phyloP scores from a whole-genome alignment of 257 asterid species.

The Salvia hispanica region DNA sequence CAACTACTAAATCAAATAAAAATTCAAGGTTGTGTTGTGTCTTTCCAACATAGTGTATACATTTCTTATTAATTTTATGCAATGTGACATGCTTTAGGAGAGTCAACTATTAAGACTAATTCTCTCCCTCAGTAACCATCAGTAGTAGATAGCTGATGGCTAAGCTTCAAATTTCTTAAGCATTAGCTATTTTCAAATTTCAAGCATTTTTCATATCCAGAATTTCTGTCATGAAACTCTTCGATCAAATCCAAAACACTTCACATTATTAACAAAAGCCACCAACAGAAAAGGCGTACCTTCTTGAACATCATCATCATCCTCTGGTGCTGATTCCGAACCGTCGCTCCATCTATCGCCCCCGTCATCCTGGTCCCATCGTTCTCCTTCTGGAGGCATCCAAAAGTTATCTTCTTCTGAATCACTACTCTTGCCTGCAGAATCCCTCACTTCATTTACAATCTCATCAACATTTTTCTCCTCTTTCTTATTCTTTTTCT shows the following conservation, averaged over 20 bases:
- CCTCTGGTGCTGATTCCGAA: constrained; percentile 59
- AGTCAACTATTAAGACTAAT: background rate
- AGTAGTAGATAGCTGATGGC: background rate
- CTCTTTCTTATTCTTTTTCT: constrained; percentile 34
- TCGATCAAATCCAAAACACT: constrained; percentile 15
- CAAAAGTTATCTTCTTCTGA: constrained; percentile 66
- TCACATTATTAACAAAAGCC: background rate
- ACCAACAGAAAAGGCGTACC: constrained; percentile 41
- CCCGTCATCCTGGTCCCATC: constrained; percentile 95
- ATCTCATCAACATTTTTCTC: constrained; percentile 45
- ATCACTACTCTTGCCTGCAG: constrained; percentile 50
- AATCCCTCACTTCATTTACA: constrained; percentile 55
- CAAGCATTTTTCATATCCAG: too few species aligned
- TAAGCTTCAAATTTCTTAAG: constrained; percentile 9
- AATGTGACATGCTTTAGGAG: background rate
- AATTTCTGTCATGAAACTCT: background rate
- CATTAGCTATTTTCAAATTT: constrained; percentile 9
- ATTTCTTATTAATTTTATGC: background rate
- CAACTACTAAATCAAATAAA: background rate
- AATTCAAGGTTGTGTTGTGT: background rate
- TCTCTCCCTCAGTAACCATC: background rate
- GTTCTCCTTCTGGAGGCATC: constrained; percentile 89
- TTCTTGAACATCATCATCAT: constrained; percentile 49
- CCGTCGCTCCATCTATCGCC: constrained; percentile 83
- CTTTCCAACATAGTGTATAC: constrained; percentile 1